phyloP scores from a whole-genome alignment of 768 basidiomycete species.

The Gyrodon lividus region DNA sequence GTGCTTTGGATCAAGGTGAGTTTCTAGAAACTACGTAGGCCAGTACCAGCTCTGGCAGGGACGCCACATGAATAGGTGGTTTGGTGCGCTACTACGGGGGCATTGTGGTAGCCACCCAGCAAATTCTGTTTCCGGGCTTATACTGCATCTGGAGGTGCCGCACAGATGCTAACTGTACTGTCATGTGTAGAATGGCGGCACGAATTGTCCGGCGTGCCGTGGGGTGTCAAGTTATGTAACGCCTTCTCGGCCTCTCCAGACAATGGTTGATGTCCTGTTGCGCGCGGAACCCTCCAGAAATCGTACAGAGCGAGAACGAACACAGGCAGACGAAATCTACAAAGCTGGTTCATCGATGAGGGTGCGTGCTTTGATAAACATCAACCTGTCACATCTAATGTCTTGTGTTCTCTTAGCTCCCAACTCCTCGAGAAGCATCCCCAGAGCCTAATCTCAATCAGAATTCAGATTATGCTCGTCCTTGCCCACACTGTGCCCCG shows the following conservation, averaged over 20 bases:
- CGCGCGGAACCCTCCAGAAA: conserved; percentile 68
- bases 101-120: neutral
- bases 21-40: conserved; percentile 19
- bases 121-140: neutral
- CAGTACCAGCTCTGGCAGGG: conserved; percentile 2
- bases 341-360: conserved; percentile 57
- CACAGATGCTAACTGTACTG: conserved; percentile 11
- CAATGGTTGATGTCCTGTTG: conserved; percentile 68
- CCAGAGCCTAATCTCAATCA: conserved; percentile 73
- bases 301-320: conserved; percentile 66
- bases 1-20: conserved; percentile 82
- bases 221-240: conserved; percentile 63
- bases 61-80: neutral
- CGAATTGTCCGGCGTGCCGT: conserved; percentile 82
- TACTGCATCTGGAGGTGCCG: neutral
- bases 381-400: neutral
- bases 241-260: conserved; percentile 72
- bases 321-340: conserved; percentile 84
- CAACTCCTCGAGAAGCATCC: conserved; percentile 70
- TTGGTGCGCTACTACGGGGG: neutral
- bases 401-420: conserved; percentile 48
- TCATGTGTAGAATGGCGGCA: conserved; percentile 69
- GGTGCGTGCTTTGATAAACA: conserved; percentile 40
- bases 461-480: conserved; percentile 64
- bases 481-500: conserved; percentile 74